Base-by-base conservation (phyloP, 371 early-diverging fungal species). In the Mucor irregularis region DNA sequence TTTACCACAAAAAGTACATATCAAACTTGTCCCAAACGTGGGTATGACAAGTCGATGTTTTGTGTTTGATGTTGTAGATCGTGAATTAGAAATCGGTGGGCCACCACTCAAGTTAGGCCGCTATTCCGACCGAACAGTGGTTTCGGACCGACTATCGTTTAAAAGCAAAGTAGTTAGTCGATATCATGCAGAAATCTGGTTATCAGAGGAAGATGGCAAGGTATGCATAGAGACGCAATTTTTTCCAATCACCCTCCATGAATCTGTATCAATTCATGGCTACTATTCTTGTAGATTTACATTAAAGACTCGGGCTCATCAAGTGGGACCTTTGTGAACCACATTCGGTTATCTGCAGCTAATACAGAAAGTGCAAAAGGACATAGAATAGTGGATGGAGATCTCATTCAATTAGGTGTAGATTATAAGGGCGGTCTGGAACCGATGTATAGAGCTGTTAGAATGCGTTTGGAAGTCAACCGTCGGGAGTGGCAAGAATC, bases 271-370 rank as follows among this genome's bases (percentile, higher is more conserved):
- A n/a, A n/a, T n/a, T n/a, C n/a, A n/a, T n/a, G n/a, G n/a, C n/a
- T n/a, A n/a, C n/a, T 29, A 45, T 29, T 29, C 2, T 10, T 11
- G 31, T 22, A 89, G 85, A 73, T 95, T 4, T 94, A 74, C 57
- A 84, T 94, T 35, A 86, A 82, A 59, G 95, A 95, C 67, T 81
- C 87, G 21, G 90, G 91, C 22, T 89, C 90, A 28, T 92, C 92
- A 4, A 91, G 91, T 44, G 95, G 95, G 13, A 95, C 95, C 7
- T 95, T 94, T 70, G 74, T 94, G 42, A 95, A 95, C 79, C 84
- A 89, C 65, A 84, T 91, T 72, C 69, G 95, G 14, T 71, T 95
- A 10, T 79, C 87, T 49, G 87, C 90, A 16, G 84, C 91, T 9
- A 86, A 86, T 19, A 82, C 86, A 30, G 89, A 88, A 64, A 86